Evolutionary conservation across 169 alveolate species (phyloP), one percentile per base, ranked within the genome.

Genomic region (Eimeria sp.): DNA sequence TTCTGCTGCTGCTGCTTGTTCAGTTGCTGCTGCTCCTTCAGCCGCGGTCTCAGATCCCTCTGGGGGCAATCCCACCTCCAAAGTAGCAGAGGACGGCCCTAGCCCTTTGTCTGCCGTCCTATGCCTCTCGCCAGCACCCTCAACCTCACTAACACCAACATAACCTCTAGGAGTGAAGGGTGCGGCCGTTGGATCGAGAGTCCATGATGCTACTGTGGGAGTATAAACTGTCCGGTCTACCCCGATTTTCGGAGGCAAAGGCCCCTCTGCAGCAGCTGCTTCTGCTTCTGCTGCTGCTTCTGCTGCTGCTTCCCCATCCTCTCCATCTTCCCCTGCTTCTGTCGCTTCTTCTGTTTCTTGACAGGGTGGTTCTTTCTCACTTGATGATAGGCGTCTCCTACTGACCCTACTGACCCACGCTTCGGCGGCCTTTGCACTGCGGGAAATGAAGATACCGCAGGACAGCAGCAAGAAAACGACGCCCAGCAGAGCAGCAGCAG

Each of bases 1-100:
- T 43, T 58, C 76, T 37, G 13, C 90, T 37, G 66, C 60, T 80
- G 71, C 54, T 16, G 68, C 66, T 77, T 77, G 58, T 30, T 77
- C 49, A 46, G 72, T 46, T 83, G 49, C 56, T 83, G 77, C 77
- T 13, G 72, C 60, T 54, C 76, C 90, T 56, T 64, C 76, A 14
- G 56, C 56, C 11, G 77, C 46, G 6, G 77, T 40, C n/a, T 27
- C 37, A 40, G 30, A 72, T 10, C n/a, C 13, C 27, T 52, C 46
- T 83, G 25, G 23, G 20, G 76, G 27, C 62, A 56, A 77, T 33
- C 14, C 40, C 20, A 76, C 74, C 68, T 30, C 60, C 52, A 43
- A 25, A 30, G 49, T 6, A 0, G 76, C 72, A 9, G 90, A 6
- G 13, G 90, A 64, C 27, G 60, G 10, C 77, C 9, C 90, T 3